phyloP scores from a whole-genome alignment of 768 basidiomycete genomes.

The Lactifluus echinatus region DNA sequence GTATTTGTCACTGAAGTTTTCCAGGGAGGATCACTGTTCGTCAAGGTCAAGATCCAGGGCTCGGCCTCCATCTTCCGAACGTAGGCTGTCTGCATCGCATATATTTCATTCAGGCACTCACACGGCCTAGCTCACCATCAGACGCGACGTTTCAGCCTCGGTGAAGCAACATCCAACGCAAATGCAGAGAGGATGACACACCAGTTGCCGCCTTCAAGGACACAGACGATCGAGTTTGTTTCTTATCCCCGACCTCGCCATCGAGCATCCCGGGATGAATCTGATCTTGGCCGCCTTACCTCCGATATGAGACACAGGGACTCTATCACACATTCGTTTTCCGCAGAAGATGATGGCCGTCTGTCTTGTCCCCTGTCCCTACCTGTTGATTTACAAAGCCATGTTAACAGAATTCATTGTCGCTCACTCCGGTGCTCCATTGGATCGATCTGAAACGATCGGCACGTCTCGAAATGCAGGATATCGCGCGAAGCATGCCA shows the following conservation, averaged over 20 bases:
- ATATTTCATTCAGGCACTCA: not conserved
- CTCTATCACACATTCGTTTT: not conserved
- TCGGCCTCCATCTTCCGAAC: not conserved
- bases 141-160: not conserved
- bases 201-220: constrained; percentile 28
- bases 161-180: not conserved
- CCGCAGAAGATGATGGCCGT: constrained; percentile 7
- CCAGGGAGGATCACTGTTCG: not conserved
- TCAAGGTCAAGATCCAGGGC: not conserved
- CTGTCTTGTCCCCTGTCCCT: constrained; percentile 7
- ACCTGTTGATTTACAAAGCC: not conserved
- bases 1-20: not conserved
- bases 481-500: constrained; percentile 32
- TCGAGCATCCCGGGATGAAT: constrained; percentile 21
- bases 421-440: constrained; percentile 9
- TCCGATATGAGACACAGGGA: not conserved
- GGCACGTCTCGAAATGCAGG: constrained; percentile 13
- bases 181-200: not conserved
- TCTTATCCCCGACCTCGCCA: constrained; percentile 26
- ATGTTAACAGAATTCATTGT: constrained; percentile 9
- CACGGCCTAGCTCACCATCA: not conserved
- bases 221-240: constrained; percentile 47
- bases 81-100: not conserved
- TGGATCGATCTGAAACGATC: constrained; percentile 21
- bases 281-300: not conserved